A percentile compares a stretch with the other conserved stretches of the same genome.
Evolutionary conservation across 2,329 filamentous ascomycete genomes (phyloP).

Genomic region (Aureobasidium sp.): DNA sequence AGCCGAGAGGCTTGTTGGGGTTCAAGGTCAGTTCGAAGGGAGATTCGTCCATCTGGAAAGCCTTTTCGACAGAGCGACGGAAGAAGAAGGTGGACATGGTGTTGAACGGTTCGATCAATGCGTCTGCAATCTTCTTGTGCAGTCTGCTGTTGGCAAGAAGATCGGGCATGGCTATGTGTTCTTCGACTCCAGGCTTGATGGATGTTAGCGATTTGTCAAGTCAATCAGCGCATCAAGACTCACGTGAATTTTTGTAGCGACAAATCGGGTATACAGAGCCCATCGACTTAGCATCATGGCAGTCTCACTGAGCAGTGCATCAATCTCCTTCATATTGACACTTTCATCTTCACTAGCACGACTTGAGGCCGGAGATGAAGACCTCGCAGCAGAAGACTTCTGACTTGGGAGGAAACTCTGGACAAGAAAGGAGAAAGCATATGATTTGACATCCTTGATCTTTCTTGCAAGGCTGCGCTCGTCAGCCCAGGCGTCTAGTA

Average conservation of each 20-base stretch:
- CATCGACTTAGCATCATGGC: conserved; percentile 87
- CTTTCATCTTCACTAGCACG: conserved; percentile 68
- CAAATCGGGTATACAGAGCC: conserved; percentile 84
- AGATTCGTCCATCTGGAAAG: conserved; percentile 90
- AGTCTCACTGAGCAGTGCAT: conserved; percentile 77
- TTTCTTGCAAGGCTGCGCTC: conserved; percentile 76
- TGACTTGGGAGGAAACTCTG: conserved; percentile 80
- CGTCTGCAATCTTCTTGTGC: conserved; percentile 64
- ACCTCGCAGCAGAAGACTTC: conserved; percentile 52
- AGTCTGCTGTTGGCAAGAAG: conserved; percentile 74
- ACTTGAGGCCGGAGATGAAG: conserved; percentile 62
- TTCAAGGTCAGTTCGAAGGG: conserved; percentile 72
- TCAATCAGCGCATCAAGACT: conserved; percentile 22
- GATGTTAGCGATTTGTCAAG: not conserved
- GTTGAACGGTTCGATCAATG: conserved; percentile 75
- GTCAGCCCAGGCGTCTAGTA: conserved; percentile 92
- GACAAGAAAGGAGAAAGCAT: conserved; percentile 93
- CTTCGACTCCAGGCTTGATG: conserved; percentile 4
- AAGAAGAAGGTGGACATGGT: conserved; percentile 95
- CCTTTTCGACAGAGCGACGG: conserved; percentile 89
- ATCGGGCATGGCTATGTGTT: conserved; percentile 54
- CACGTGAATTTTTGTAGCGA: conserved; percentile 70
- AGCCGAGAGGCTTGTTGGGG: conserved; percentile 59
- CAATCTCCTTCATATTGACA: conserved; percentile 94
- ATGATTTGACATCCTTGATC: conserved; percentile 92